Evolutionary conservation across 2,329 filamentous ascomycete species (phyloP).

Genomic region (Colletotrichum truncatum): DNA sequence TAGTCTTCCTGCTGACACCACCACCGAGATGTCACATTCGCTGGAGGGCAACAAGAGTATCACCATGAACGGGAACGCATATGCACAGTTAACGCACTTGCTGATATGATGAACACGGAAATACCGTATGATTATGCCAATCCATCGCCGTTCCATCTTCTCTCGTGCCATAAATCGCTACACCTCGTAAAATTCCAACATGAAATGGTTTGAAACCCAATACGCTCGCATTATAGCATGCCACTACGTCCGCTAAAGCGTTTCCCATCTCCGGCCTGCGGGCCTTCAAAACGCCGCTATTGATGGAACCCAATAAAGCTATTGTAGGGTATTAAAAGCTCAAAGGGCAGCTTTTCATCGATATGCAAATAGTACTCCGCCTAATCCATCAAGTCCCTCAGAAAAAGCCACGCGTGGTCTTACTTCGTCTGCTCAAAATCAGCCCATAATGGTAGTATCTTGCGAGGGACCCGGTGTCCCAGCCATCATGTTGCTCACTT

Average conservation of each 20-base stretch:
- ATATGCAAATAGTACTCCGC: neutral
- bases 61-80: too few relatives aligned
- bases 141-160: neutral
- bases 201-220: neutral
- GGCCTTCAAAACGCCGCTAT: neutral
- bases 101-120: neutral
- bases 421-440: neutral
- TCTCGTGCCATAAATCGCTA: constrained; percentile 2
- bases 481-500: constrained; percentile 42
- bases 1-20: too few relatives aligned
- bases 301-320: neutral
- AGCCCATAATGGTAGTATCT: constrained; percentile 26
- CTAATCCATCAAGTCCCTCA: neutral
- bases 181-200: constrained; percentile 9
- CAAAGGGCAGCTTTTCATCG: neutral
- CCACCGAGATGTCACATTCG: too few relatives aligned
- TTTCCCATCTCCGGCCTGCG: neutral
- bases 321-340: constrained; percentile 13
- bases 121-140: constrained; percentile 11
- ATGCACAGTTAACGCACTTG: too few relatives aligned
- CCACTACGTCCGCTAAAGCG: neutral
- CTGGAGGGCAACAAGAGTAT: too few relatives aligned
- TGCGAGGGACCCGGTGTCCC: constrained; percentile 5
- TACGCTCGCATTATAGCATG: constrained; percentile 9
- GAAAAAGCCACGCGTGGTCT: neutral